phyloP scores from a whole-genome alignment of 345 rosid species.

The Gossypium stocksii region DNA sequence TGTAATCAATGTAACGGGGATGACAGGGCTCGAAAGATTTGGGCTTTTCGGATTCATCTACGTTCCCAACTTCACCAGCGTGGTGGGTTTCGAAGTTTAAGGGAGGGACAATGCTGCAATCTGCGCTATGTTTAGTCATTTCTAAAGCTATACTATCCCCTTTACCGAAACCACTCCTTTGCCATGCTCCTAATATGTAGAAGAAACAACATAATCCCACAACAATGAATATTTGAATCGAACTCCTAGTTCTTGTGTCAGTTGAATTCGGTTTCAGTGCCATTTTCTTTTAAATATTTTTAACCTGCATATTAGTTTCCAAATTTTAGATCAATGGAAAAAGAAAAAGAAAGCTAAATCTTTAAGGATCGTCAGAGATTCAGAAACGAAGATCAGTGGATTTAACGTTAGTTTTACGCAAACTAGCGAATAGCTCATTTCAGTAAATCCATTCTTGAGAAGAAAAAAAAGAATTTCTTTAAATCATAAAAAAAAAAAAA shows the following conservation, averaged over 20 bases:
- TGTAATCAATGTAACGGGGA: constrained; percentile 68
- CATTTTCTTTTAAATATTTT: constrained; percentile 31
- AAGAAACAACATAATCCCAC: constrained; percentile 84
- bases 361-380: too few species aligned
- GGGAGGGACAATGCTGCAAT: constrained; percentile 68
- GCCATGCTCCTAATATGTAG: constrained; percentile 96
- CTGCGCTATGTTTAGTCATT: constrained; percentile 72
- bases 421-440: background rate
- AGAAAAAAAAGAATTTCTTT: background rate
- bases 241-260: constrained; percentile 83
- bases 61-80: constrained; percentile 47
- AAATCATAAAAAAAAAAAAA: background rate
- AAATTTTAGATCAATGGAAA: background rate
- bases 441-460: background rate
- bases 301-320: constrained; percentile 28
- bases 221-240: constrained; percentile 74
- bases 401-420: background rate
- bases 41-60: constrained; percentile 47
- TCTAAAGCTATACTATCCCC: constrained; percentile 91
- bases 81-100: constrained; percentile 91
- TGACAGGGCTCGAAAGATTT: constrained; percentile 64
- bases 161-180: constrained; percentile 94
- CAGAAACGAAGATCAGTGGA: background rate
- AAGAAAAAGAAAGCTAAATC: background rate
- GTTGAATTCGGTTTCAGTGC: constrained; percentile 63